Base-by-base conservation (phyloP, 352 stramenopile species). In the Globisporangium middletonii region DNA sequence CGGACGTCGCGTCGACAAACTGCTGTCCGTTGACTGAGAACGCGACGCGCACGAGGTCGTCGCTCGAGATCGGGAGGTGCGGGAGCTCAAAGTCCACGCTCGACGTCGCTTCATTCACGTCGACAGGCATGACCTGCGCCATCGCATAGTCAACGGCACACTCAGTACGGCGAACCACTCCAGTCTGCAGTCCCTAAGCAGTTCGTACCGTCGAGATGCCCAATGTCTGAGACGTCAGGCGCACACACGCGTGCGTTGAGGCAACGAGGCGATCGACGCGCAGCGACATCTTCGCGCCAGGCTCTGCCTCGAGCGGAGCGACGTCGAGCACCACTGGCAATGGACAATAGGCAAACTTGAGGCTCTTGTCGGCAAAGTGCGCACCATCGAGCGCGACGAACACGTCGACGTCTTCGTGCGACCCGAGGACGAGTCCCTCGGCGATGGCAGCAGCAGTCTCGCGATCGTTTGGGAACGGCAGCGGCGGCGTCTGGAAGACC, bases 321-420 rank as follows among this genome's bases (percentile, higher is more conserved):
- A n/a, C 54, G 15, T 70, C 62, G 4, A 65, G 27, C 30, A 68
- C 28, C 8, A 55, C 18, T 11, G 69, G 69, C 0, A 37, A 26
- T 0, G 47, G 19, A n/a, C 50, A 72, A 53, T 73, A 80, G 26
- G 46, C 52, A 27, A 77, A 65, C 16, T 60, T 51, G 13, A 77
- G 43, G 38, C 60, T 62, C n/a, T 64, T 61, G 12, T 83, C 62
- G 6, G 71, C 60, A 41, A 81, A 87, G 56, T 81, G 64, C 4
- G 65, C 30, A 0, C 76, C 76, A 28, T 89, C 71, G 13, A 89
- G 53, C 3, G 79, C 63, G n/a, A 86, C 68, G 44, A 79, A 72
- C 37, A 89, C 52, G 2, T 73, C 60, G 1, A 80, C 71, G 60
- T 85, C 72, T 69, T 85, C 69, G 43, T 54, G 55, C 4, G 59